Conservation (phyloP, 2,329 filamentous ascomycete genomes). For the Neopestalotiopsis clavispora region DNA sequence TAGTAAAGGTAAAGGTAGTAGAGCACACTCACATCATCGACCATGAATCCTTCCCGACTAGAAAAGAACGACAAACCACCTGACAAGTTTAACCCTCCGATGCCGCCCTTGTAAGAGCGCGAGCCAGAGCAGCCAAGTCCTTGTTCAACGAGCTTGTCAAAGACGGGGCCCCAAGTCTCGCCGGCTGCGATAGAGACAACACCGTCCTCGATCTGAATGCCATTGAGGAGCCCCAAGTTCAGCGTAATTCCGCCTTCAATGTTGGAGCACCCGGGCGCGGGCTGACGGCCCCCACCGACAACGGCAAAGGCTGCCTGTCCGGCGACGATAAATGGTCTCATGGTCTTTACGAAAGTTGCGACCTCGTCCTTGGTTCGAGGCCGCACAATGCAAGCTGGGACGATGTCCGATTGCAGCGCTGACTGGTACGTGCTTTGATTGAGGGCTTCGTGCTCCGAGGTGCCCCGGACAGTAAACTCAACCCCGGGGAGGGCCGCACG, state of each 20-base stretch:
- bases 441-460: not conserved
- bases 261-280: slow-evolving; percentile 25
- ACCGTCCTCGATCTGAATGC: slow-evolving; percentile 21
- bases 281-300: slow-evolving; percentile 15
- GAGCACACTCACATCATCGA: slow-evolving; percentile 19
- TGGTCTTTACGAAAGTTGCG: slow-evolving; percentile 5
- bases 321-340: not conserved
- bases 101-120: not conserved
- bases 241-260: slow-evolving; percentile 26
- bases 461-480: not conserved
- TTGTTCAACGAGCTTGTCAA: not conserved
- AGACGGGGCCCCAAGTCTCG: slow-evolving; percentile 8
- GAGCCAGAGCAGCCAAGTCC: not conserved
- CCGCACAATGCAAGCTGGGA: not conserved
- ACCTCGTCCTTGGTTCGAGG: not conserved
- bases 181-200: slow-evolving; percentile 23
- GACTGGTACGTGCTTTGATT: not conserved
- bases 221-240: slow-evolving; percentile 24
- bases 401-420: not conserved
- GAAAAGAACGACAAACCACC: too few species aligned
- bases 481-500: not conserved
- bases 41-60: too few species aligned
- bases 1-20: slow-evolving; percentile 20
- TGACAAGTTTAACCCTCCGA: not conserved
- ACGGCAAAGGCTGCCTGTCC: not conserved